A percentile compares a stretch with the other conserved stretches of the same genome.
phyloP scores from a whole-genome alignment of 768 basidiomycete species.

The Mycena haematopus region DNA sequence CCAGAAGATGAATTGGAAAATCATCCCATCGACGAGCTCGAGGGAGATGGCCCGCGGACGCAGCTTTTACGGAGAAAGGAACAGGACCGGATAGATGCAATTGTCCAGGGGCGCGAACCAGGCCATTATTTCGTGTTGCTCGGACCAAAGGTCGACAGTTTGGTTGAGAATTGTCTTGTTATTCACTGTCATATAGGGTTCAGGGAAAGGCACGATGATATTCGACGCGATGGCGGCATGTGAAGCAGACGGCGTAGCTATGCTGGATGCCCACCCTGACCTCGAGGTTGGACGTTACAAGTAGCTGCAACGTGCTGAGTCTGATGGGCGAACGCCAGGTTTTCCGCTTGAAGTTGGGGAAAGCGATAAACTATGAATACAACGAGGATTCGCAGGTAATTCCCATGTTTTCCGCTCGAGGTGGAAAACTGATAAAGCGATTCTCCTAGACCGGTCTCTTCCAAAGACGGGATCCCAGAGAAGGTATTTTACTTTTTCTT shows the following conservation, averaged over 20 bases:
- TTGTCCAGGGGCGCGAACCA: slow-evolving; percentile 74
- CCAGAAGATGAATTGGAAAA: slow-evolving; percentile 36
- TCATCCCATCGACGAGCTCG: slow-evolving; percentile 38
- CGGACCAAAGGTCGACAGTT: slow-evolving; percentile 68
- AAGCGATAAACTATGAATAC: slow-evolving; percentile 86
- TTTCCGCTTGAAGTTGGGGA: slow-evolving; percentile 84
- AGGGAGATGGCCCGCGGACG: slow-evolving; percentile 54
- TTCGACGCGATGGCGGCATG: slow-evolving; percentile 80
- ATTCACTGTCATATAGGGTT: slow-evolving; percentile 53
- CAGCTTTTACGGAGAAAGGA: slow-evolving; percentile 74
- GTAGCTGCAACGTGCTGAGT: not conserved
- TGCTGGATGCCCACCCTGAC: slow-evolving; percentile 87
- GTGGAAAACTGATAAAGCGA: too few species aligned
- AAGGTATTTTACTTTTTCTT: slow-evolving; percentile 51
- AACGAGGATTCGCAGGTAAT: slow-evolving; percentile 74
- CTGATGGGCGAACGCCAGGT: slow-evolving; percentile 13
- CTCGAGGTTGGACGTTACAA: slow-evolving; percentile 61
- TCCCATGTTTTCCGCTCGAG: too few species aligned
- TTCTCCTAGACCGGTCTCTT: slow-evolving; percentile 65
- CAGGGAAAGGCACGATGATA: slow-evolving; percentile 85
- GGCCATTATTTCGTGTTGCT: slow-evolving; percentile 81
- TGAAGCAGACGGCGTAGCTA: slow-evolving; percentile 71
- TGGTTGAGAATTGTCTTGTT: slow-evolving; percentile 15
- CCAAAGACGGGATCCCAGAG: slow-evolving; percentile 82
- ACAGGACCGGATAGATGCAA: slow-evolving; percentile 77